Conservation (phyloP, 169 alveolate genomes). For the Eimeria mitis region DNA sequence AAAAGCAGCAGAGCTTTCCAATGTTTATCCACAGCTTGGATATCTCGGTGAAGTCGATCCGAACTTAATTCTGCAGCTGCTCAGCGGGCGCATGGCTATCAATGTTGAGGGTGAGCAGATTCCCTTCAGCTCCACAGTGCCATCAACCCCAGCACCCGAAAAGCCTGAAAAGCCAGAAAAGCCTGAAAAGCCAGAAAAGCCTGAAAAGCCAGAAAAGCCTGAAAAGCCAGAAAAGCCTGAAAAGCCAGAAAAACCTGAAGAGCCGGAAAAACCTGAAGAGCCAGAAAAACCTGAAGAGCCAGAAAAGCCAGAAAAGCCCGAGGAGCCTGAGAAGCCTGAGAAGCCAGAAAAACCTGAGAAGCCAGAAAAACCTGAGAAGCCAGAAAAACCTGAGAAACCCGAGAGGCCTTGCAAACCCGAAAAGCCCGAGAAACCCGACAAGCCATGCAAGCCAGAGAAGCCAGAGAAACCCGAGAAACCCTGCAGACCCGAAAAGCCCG, state of each 20-base stretch:
- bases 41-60: slow-evolving; percentile 28
- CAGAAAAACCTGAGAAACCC: neutral
- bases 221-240: neutral
- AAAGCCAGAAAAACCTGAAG: neutral
- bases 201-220: neutral
- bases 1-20: neutral
- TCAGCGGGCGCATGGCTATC: slow-evolving; percentile 2
- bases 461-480: slow-evolving; percentile 44
- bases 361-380: neutral
- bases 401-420: neutral
- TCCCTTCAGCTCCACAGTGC: neutral
- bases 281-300: neutral
- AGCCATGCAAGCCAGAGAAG: slow-evolving; percentile 22
- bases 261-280: neutral
- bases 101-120: slow-evolving; percentile 11
- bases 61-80: slow-evolving; percentile 18
- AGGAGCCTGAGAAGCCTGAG: neutral
- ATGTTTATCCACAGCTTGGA: neutral
- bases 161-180: slow-evolving; percentile 5
- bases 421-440: neutral
- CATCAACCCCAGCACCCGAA: neutral
- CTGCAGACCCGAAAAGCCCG: slow-evolving; percentile 6
- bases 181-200: neutral
- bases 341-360: neutral
- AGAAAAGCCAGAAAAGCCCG: neutral